Base-by-base conservation (phyloP, 192 early-diverging fungal species). In the Coemansia javaensis region DNA sequence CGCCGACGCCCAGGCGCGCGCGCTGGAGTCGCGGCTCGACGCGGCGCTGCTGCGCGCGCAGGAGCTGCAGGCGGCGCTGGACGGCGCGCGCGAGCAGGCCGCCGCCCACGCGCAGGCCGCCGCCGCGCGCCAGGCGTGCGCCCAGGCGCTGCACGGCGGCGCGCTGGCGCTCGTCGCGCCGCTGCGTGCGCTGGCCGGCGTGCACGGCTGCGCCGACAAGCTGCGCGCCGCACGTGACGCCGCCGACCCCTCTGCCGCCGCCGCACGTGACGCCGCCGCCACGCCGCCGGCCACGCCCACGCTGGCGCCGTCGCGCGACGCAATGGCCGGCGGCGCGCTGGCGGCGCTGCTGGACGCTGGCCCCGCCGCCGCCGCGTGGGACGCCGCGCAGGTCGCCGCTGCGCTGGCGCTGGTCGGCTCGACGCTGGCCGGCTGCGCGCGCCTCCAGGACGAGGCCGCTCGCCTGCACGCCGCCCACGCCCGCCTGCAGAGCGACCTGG, bases 281-380 rank as follows among this genome's bases (percentile, higher is more conserved):
- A 73, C 69, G 5, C 62, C 62, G 24, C 69, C 69, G 3, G 47
- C 53, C 12, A 73, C 62, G 32, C 69, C 69, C 11, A 60, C 62
- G 9, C 49, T 56, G 7, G 15, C 49, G 13, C 36, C 47, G 7
- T 25, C 53, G 0, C 30, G 44, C 2, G 42, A 48, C 11, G 22
- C 37, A 3, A 17, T 50, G 11, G 40, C 69, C 1, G 28, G 49
- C 15, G 62, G 61, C n/a, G 27, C 45, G 0, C 49, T 64, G 7
- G 69, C 53, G 10, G 8, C 12, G 12, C 38, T 40, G 27, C 14
- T 50, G 12, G 24, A 13, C 17, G 28, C 7, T 12, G 23, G 5
- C 31, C 30, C 34, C 15, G 22, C 20, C 17, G 17, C 10, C 36
- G 21, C 30, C 31, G 22, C 17, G 21, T 52, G 47, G 56, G 31